Percentiles rank a stretch among this genome's conserved stretches.
Conservation (phyloP, 1,284 basidiomycete species). For the Sporisorium scitamineum region DNA sequence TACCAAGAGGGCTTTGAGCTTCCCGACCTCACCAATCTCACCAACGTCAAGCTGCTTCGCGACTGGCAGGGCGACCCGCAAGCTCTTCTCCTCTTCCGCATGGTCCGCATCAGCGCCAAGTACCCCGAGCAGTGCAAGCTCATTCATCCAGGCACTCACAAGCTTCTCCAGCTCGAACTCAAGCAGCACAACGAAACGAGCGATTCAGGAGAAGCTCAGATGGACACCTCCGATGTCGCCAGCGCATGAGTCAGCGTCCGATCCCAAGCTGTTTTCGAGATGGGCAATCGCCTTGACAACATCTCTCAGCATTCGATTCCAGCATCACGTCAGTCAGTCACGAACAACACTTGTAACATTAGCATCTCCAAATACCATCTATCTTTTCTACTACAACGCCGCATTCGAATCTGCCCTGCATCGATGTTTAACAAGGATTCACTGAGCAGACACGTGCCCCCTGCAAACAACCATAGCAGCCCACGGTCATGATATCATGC, state of each 20-base stretch:
- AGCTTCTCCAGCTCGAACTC: slow-evolving; percentile 45
- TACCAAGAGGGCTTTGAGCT: slow-evolving; percentile 64
- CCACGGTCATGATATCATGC: too few species aligned
- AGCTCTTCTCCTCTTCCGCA: slow-evolving; percentile 60
- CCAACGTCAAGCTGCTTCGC: slow-evolving; percentile 62
- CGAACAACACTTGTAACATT: slow-evolving; percentile 26
- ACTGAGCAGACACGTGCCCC: too few species aligned
- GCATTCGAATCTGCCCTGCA: neutral
- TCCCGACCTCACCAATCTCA: slow-evolving; percentile 59
- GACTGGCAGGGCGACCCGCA: slow-evolving; percentile 67
- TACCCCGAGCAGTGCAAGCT: slow-evolving; percentile 57
- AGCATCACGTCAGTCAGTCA: slow-evolving; percentile 1
- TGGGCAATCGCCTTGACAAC: neutral
- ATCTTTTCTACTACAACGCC: neutral
- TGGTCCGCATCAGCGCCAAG: slow-evolving; percentile 62
- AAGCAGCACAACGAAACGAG: slow-evolving; percentile 9
- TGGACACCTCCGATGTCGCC: slow-evolving; percentile 27
- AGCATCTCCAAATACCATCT: slow-evolving; percentile 13
- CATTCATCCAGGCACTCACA: slow-evolving; percentile 56
- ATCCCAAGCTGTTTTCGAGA: too few species aligned
- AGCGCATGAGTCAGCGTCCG: neutral
- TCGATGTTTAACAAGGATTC: too few species aligned
- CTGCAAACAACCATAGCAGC: too few species aligned
- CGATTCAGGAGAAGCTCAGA: slow-evolving; percentile 5
- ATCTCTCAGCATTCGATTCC: neutral